Base-by-base conservation (phyloP, 495 filamentous ascomycete species). In the Aspergillus conjunctus region DNA sequence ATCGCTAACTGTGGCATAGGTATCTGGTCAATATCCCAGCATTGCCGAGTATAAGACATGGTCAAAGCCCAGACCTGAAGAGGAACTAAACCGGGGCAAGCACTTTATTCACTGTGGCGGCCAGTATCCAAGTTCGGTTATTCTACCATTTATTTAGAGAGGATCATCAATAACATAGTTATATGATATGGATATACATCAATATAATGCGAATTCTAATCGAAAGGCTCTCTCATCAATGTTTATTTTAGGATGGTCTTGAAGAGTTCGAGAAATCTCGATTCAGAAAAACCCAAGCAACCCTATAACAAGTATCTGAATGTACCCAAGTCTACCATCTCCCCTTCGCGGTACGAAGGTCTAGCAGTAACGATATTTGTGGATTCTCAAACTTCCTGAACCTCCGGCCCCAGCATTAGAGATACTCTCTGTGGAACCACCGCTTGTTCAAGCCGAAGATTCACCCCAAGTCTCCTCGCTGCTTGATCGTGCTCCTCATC, bases 21-120 rank as follows among this genome's bases (percentile, higher is more conserved):
- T 74, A 18, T 65, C 66, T n/a, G 74, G 74, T 3, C 64, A 76
- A 45, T 75, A 66, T 51, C 73, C 70, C 0, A 70, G 69, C 26
- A 73, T 76, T 48, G 65, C 68, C 4, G 70, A 77, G 50, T 73
- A 66, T 44, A 71, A 67, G 53, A 65, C 64, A 11, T 75, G 71
- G 46, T 70, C 66, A 1, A 62, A 51, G 41, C 72, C 70, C 1
- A 60, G 73, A 21, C 72, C 72, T 0, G 70, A 73, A 51, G 58
- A 73, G 41, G 73, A 77, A 58, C 44, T 64, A 56, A 77, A 77
- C 26, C 58, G 63, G 26, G 75, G 73, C 4, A 51, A 37, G 49
- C 72, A 77, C 61, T 54, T 50, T n/a, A 58, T 77, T 17, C 67
- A 75, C 31, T 69, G 59, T 56, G 69, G 74, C 26, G 64, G 62